These are phyloP conservation scores for Smallanthus sonchifolius DNA, from an alignment of 129 eudicot species.

Conservation along the genomic window DNA sequence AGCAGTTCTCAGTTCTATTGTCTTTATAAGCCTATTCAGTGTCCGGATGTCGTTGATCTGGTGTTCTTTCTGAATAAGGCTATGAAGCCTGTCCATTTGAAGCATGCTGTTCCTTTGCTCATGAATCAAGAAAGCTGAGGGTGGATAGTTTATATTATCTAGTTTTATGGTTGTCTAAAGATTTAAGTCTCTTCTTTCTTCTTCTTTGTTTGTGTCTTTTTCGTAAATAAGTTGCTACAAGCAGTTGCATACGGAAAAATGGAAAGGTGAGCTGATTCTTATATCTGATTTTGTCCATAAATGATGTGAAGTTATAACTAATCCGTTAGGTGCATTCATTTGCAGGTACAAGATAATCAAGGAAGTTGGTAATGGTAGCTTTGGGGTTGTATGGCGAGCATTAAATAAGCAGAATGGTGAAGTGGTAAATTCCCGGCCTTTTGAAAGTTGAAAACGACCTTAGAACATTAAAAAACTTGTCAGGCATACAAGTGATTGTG, in stretches of 20 bases:
- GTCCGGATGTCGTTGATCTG: conserved; percentile 26
- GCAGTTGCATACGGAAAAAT: conserved; percentile 45
- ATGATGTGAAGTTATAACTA: neutral
- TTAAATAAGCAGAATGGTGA: conserved; percentile 87
- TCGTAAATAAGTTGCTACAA: conserved; percentile 44
- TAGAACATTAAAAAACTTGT: neutral
- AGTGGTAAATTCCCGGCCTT: conserved; percentile 52
- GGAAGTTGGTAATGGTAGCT: conserved; percentile 96
- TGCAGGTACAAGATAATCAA: conserved; percentile 75
- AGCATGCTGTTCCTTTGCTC: conserved; percentile 32
- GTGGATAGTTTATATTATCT: conserved; percentile 40
- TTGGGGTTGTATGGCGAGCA: conserved; percentile 98
- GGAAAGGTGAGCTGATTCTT: conserved; percentile 65
- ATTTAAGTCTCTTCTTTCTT: conserved; percentile 22
- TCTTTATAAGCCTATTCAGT: conserved; percentile 20
- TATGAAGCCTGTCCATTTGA: conserved; percentile 48
- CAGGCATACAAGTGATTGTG: neutral
- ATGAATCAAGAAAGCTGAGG: conserved; percentile 38
- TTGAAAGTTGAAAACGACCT: neutral
- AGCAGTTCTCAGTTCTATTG: conserved; percentile 33
- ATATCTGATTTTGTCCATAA: conserved; percentile 1
- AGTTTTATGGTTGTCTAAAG: conserved; percentile 40
- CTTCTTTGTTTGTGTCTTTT: conserved; percentile 28
- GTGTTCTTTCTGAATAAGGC: conserved; percentile 44
- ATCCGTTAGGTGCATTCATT: neutral